phyloP scores from a whole-genome alignment of 2,329 filamentous ascomycete genomes.

The Fusarium begoniae region DNA sequence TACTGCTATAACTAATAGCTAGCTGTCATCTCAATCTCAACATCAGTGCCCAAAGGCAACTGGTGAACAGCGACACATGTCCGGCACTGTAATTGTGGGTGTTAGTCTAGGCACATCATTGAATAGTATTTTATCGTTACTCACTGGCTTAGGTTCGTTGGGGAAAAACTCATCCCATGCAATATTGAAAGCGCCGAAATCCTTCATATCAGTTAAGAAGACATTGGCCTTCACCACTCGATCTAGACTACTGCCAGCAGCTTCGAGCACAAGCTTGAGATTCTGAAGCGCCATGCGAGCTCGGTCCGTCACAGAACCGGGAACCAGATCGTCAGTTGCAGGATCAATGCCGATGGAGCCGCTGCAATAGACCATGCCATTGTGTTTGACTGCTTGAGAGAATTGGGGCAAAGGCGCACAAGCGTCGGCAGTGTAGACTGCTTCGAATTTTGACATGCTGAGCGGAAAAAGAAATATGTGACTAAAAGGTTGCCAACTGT shows the following conservation, averaged over 20 bases:
- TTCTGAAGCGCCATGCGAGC: not conserved
- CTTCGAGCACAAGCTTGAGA: not conserved
- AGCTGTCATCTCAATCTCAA: constrained; percentile 11
- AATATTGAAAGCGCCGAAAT: not conserved
- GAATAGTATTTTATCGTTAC: not conserved
- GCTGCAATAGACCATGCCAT: constrained; percentile 2
- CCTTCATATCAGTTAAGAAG: constrained; percentile 2
- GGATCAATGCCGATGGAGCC: not conserved
- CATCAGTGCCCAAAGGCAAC: not conserved
- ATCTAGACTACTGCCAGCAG: not conserved
- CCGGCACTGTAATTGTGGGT: not conserved
- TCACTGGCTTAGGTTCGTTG: not conserved
- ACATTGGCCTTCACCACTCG: constrained; percentile 4
- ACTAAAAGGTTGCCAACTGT: too few relatives aligned
- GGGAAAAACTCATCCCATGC: constrained; percentile 12
- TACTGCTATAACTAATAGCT: not conserved
- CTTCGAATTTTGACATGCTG: not conserved
- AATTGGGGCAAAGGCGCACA: not conserved
- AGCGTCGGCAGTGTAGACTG: not conserved
- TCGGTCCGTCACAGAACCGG: not conserved
- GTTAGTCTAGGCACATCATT: not conserved
- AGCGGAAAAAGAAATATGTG: too few relatives aligned
- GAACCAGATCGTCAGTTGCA: not conserved
- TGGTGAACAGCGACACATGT: constrained; percentile 7
- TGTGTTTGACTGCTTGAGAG: not conserved